phyloP scores from a whole-genome alignment of 23 red algal species.

The Agarophyton chilense region DNA sequence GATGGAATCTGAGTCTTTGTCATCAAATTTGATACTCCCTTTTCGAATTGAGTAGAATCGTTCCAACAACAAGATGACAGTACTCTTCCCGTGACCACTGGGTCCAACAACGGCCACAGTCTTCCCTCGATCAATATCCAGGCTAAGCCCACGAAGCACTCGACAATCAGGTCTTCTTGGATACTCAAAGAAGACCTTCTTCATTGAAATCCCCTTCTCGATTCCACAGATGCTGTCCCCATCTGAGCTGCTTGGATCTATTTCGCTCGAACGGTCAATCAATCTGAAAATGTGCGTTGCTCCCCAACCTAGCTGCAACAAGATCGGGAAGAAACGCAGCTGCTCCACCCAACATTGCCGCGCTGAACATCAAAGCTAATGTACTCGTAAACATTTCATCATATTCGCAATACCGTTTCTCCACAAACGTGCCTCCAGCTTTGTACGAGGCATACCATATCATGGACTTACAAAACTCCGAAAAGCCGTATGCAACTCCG shows the following conservation, averaged over 20 bases:
- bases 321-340: slow-evolving; percentile 80
- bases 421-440: slow-evolving; percentile 50
- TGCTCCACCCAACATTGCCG: slow-evolving; percentile 60
- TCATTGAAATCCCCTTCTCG: slow-evolving; percentile 48
- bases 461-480: slow-evolving; percentile 69
- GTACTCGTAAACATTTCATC: slow-evolving; percentile 46
- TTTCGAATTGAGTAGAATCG: slow-evolving; percentile 81
- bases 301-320: slow-evolving; percentile 59
- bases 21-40: slow-evolving; percentile 76
- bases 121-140: slow-evolving; percentile 64
- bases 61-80: slow-evolving; percentile 44
- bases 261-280: slow-evolving; percentile 66
- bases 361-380: slow-evolving; percentile 67
- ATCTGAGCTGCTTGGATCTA: slow-evolving; percentile 41
- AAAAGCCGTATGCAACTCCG: slow-evolving; percentile 78
- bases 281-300: slow-evolving; percentile 76
- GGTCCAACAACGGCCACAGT: slow-evolving; percentile 48
- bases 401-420: slow-evolving; percentile 23
- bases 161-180: slow-evolving; percentile 73
- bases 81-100: slow-evolving; percentile 14
- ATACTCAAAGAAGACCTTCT: slow-evolving; percentile 88
- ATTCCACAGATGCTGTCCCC: slow-evolving; percentile 6
- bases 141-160: slow-evolving; percentile 74
- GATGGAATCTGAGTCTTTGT: slow-evolving; percentile 10
- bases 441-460: slow-evolving; percentile 60